Evolutionary conservation across 2,329 filamentous ascomycete genomes (phyloP).

Genomic region (Aureobasidium sp.): DNA sequence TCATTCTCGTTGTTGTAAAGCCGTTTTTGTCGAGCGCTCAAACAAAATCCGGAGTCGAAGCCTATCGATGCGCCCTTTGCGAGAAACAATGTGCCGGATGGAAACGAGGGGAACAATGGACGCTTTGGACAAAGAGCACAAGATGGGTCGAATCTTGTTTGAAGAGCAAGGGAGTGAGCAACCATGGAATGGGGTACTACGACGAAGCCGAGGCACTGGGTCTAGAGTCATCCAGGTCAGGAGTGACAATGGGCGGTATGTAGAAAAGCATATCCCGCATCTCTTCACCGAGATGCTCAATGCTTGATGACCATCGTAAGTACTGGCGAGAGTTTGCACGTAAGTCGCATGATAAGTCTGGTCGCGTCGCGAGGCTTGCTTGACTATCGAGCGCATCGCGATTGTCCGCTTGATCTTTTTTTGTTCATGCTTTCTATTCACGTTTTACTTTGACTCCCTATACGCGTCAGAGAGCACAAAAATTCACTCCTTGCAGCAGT

Average conservation of each 20-base stretch:
- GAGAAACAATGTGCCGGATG: neutral
- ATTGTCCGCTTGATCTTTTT: neutral
- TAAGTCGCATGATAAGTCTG: neutral
- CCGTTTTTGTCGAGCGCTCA: neutral
- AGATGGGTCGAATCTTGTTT: neutral
- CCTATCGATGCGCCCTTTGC: neutral
- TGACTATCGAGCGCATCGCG: neutral
- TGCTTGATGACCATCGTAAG: neutral
- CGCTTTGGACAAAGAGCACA: neutral
- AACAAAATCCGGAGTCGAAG: neutral
- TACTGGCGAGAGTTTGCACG: neutral
- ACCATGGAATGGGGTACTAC: neutral
- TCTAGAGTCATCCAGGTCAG: neutral
- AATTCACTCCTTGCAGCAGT: constrained; percentile 1
- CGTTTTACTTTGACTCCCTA: neutral
- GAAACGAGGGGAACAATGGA: neutral
- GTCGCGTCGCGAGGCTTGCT: neutral
- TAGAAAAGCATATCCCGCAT: neutral
- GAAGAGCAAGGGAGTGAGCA: neutral
- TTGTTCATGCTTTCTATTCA: neutral
- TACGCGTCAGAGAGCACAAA: neutral
- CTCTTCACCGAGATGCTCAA: neutral
- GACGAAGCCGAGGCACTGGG: neutral
- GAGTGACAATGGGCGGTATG: neutral
- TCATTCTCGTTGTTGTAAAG: constrained; percentile 3